These are phyloP conservation scores for Westerdykella sp. DNA, from an alignment of 2,329 filamentous ascomycete species.

Conservation along the genomic window DNA sequence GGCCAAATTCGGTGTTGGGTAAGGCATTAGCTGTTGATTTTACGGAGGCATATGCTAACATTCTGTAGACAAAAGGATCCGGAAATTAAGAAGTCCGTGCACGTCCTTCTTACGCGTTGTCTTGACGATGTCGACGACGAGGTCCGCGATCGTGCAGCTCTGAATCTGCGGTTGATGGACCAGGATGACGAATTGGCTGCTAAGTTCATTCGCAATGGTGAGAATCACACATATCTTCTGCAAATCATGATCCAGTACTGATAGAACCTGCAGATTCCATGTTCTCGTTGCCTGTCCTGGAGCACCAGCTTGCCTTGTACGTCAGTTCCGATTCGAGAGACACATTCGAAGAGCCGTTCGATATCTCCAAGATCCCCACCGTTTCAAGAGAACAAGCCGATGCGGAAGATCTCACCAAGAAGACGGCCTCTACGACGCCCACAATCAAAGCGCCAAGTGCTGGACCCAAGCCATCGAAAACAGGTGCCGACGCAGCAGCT, in stretches of 20 bases:
- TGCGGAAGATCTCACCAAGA: slow-evolving; percentile 93
- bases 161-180: slow-evolving; percentile 87
- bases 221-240: slow-evolving; percentile 14
- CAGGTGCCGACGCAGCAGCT: slow-evolving; percentile 67
- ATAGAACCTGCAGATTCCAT: slow-evolving; percentile 63
- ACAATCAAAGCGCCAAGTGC: slow-evolving; percentile 89
- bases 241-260: slow-evolving; percentile 10
- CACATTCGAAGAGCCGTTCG: slow-evolving; percentile 79
- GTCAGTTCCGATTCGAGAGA: slow-evolving; percentile 87
- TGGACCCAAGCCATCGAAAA: slow-evolving; percentile 66
- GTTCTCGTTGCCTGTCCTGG: slow-evolving; percentile 90
- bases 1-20: slow-evolving; percentile 90
- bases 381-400: slow-evolving; percentile 94
- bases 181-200: slow-evolving; percentile 82
- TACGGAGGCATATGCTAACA: not conserved
- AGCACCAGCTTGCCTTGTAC: slow-evolving; percentile 96
- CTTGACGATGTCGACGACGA: slow-evolving; percentile 97
- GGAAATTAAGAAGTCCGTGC: slow-evolving; percentile 93
- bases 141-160: slow-evolving; percentile 87
- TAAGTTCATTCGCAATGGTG: slow-evolving; percentile 89
- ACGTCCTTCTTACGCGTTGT: slow-evolving; percentile 85
- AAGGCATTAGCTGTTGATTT: slow-evolving; percentile 1
- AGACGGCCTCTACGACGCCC: slow-evolving; percentile 85
- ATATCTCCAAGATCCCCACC: slow-evolving; percentile 82
- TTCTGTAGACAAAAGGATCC: slow-evolving; percentile 69